These are phyloP conservation scores for Annulohypoxylon stygium DNA, from an alignment of 495 filamentous ascomycete genomes.

Conservation along the genomic window DNA sequence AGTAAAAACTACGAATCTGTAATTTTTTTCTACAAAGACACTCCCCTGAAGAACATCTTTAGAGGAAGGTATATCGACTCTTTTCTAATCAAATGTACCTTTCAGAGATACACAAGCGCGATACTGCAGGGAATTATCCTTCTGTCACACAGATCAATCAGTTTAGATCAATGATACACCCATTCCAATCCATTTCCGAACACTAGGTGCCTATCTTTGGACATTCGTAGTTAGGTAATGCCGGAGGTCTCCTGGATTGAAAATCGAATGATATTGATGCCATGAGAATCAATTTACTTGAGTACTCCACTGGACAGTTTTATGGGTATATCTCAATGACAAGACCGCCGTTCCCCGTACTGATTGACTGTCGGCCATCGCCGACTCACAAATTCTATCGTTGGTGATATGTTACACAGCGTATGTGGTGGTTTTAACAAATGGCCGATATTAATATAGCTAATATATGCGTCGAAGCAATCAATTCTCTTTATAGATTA, in stretches of 20 bases:
- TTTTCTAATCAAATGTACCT: too few species aligned
- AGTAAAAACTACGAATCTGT: too few species aligned
- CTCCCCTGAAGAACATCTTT: too few species aligned
- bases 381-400: background rate
- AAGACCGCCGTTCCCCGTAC: background rate
- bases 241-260: background rate
- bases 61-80: too few species aligned
- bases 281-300: background rate
- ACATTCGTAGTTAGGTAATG: background rate
- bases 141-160: background rate
- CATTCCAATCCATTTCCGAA: background rate
- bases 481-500: too few species aligned
- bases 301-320: background rate
- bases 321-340: background rate
- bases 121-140: background rate
- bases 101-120: background rate
- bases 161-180: slow-evolving; percentile 6
- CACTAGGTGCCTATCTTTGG: background rate
- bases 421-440: background rate
- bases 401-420: background rate
- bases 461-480: background rate
- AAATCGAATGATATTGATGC: slow-evolving; percentile 21
- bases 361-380: background rate
- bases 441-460: background rate
- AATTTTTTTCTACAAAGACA: too few species aligned